A percentile compares a stretch with the other conserved stretches of the same genome.
phyloP scores from a whole-genome alignment of 2,329 filamentous ascomycete genomes.

The Aurifilum marmelostoma region DNA sequence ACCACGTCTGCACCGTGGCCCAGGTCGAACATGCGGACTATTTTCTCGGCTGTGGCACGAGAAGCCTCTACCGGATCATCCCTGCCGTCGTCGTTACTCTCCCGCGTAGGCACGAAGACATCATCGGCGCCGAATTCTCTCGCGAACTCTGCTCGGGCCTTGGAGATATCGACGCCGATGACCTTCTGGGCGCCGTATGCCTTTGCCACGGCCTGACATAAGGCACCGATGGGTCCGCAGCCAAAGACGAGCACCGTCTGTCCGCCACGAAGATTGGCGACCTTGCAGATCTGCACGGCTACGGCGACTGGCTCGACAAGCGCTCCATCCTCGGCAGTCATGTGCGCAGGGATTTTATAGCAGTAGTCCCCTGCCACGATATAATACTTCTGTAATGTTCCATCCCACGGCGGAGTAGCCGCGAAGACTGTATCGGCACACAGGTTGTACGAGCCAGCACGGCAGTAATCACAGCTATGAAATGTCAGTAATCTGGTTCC shows the following conservation, averaged over 20 bases:
- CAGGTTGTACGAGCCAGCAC: slow-evolving; percentile 45
- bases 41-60: slow-evolving; percentile 43
- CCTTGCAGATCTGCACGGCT: slow-evolving; percentile 50
- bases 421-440: slow-evolving; percentile 51
- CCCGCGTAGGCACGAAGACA: slow-evolving; percentile 40
- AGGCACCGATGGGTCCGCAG: slow-evolving; percentile 52
- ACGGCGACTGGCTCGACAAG: slow-evolving; percentile 57
- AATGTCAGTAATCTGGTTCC: too few species aligned
- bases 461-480: slow-evolving; percentile 47
- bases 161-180: slow-evolving; percentile 50
- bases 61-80: slow-evolving; percentile 43
- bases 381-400: slow-evolving; percentile 54
- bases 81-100: slow-evolving; percentile 29
- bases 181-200: slow-evolving; percentile 49
- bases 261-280: slow-evolving; percentile 43
- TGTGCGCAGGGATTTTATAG: slow-evolving; percentile 48
- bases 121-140: slow-evolving; percentile 48
- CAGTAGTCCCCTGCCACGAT: slow-evolving; percentile 50
- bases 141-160: slow-evolving; percentile 47
- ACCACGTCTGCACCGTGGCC: slow-evolving; percentile 53
- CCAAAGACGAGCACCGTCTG: slow-evolving; percentile 53
- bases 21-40: slow-evolving; percentile 44
- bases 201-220: slow-evolving; percentile 51
- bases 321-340: slow-evolving; percentile 55
- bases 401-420: slow-evolving; percentile 53